Evolutionary conservation across 495 filamentous ascomycete species (phyloP), one percentile per base, ranked within the genome.

Genomic region (Schizothecium vesticola): DNA sequence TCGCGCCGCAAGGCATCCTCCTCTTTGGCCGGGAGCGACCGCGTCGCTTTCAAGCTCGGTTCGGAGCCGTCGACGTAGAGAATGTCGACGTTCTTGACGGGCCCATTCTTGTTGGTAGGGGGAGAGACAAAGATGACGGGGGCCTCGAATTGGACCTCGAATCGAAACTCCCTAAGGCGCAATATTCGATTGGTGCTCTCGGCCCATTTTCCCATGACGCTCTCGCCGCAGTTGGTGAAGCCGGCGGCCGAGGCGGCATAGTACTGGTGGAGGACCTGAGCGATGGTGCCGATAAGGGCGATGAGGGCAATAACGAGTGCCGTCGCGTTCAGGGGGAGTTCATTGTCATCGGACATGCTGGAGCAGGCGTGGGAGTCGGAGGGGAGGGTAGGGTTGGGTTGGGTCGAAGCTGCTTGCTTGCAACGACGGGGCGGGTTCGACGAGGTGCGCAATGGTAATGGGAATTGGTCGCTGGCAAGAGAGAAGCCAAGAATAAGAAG

Each of bases 51-150:
- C 59, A 80, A 75, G 65, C 80, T 82, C 13, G 76, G 55, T 0
- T 67, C 22, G 3, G 72, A 79, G 21, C 82, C 82, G 66, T 79
- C 69, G n/a, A 84, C 74, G 36, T 79, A 80, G 59, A 70, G 67
- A 9, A 84, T 80, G 0, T 65, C 51, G 69, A 73, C 71, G 13
- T 62, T 66, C 56, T 66, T 61, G 22, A 84, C 76, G 12, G 82
- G 82, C 8, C 81, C 80, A 0, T 71, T 71, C 3, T 59, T 60
- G 70, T 84, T 85, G n/a, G 43, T 70, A 3, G 81, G 75, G 2
- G 74, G 71, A 24, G 78, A 81, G 21, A 83, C 77, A 55, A 86
- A 83, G 36, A 86, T 79, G 33, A 84, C 79, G 25, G 83, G 83
- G 0, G 81, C 76, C 64, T 84, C 78, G 72, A 83, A 85, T 21